Conservation (phyloP, 805 yeast genomes). For the Candida railenensis region DNA sequence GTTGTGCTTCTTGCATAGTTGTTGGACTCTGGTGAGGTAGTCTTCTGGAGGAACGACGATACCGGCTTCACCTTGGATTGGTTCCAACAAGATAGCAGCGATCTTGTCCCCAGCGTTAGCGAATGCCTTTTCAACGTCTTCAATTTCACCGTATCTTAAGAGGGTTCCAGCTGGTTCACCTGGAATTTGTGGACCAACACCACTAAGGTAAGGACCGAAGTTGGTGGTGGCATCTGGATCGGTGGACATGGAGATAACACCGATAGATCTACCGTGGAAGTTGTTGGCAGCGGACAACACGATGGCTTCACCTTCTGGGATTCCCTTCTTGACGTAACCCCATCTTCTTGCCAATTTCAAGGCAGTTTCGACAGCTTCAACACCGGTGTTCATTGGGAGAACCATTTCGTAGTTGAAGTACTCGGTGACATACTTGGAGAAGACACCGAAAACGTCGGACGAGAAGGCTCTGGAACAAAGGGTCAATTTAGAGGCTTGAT, state of each 20-base stretch:
- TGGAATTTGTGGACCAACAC: slow-evolving; percentile 83
- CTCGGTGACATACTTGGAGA: slow-evolving; percentile 85
- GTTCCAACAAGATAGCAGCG: slow-evolving; percentile 90
- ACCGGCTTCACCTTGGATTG: slow-evolving; percentile 98
- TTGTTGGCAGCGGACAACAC: slow-evolving; percentile 84
- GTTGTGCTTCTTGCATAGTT: slow-evolving; percentile 77
- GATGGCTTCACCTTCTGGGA: slow-evolving; percentile 80
- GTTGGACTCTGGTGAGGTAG: slow-evolving; percentile 71
- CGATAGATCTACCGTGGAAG: slow-evolving; percentile 96
- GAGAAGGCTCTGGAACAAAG: slow-evolving; percentile 91
- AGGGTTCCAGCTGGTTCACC: slow-evolving; percentile 60
- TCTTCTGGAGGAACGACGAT: slow-evolving; percentile 89
- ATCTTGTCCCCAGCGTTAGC: slow-evolving; percentile 80
- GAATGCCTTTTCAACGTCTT: slow-evolving; percentile 82
- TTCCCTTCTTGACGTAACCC: slow-evolving; percentile 89
- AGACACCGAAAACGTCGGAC: slow-evolving; percentile 81
- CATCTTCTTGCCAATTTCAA: slow-evolving; percentile 94
- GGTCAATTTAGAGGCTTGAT: slow-evolving; percentile 83
- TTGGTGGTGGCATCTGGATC: slow-evolving; percentile 88
- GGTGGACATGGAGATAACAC: slow-evolving; percentile 93
- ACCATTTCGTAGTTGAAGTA: slow-evolving; percentile 90
- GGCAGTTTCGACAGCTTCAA: slow-evolving; percentile 97
- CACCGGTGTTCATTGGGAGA: slow-evolving; percentile 98
- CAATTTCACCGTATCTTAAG: slow-evolving; percentile 80
- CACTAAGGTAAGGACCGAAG: slow-evolving; percentile 86